Conservation (phyloP, 371 early-diverging fungal genomes). For the Sporodiniella umbellata region DNA sequence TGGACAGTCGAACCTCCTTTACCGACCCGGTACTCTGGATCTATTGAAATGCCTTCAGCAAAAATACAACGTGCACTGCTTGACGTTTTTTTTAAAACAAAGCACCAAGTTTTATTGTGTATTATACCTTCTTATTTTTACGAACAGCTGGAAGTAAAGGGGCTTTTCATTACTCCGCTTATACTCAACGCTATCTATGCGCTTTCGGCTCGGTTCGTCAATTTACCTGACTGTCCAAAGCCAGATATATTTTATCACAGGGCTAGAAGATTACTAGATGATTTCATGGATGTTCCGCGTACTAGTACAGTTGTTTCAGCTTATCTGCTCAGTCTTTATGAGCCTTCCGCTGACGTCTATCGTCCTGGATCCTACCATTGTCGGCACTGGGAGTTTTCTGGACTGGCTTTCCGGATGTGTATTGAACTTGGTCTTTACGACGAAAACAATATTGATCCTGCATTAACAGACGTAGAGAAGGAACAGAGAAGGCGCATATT, state of each 20-base stretch:
- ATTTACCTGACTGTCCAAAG: constrained; percentile 13
- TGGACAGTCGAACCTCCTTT: constrained; percentile 23
- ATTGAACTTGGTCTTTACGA: constrained; percentile 27
- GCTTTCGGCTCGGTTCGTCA: constrained; percentile 6
- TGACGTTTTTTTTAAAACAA: constrained; percentile 21
- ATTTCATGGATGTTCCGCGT: constrained; percentile 36
- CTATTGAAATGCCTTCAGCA: constrained; percentile 30
- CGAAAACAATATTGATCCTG: constrained; percentile 12
- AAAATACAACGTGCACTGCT: constrained; percentile 27
- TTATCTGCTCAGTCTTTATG: constrained; percentile 30
- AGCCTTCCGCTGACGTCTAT: constrained; percentile 13
- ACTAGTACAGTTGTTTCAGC: constrained; percentile 35
- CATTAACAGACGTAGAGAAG: constrained; percentile 6
- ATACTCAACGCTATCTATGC: constrained; percentile 33
- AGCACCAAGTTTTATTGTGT: constrained; percentile 3
- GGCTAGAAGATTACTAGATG: constrained; percentile 27
- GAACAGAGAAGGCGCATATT: constrained; percentile 26
- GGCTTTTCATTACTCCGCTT: constrained; percentile 28
- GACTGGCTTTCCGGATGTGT: constrained; percentile 48
- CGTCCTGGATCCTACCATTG: constrained; percentile 16
- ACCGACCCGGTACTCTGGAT: constrained; percentile 19
- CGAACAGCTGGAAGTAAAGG: constrained; percentile 21
- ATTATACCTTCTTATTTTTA: constrained; percentile 18
- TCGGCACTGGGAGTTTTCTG: constrained; percentile 30
- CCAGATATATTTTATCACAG: constrained; percentile 30